Evolutionary conservation across 1,139 yeast genomes (phyloP).

Genomic region (Yamadazyma conglobata): DNA sequence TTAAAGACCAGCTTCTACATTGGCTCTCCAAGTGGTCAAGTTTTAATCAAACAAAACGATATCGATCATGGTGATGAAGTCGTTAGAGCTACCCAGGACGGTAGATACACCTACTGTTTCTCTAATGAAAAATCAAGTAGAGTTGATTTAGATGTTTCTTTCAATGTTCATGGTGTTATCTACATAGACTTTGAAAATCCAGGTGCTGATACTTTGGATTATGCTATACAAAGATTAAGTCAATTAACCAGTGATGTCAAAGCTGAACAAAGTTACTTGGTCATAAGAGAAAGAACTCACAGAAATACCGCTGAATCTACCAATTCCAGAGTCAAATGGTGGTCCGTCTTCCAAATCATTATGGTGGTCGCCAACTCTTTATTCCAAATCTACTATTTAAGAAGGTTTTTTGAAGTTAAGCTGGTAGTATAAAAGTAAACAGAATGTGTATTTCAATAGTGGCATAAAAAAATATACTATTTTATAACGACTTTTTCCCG

Average conservation of each 20-base stretch:
- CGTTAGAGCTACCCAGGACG: slow-evolving; percentile 59
- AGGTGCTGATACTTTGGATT: slow-evolving; percentile 76
- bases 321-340: slow-evolving; percentile 95
- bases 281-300: slow-evolving; percentile 94
- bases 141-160: slow-evolving; percentile 85
- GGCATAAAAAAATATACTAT: too few species aligned
- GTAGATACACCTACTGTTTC: slow-evolving; percentile 87
- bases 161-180: slow-evolving; percentile 91
- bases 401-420: slow-evolving; percentile 93
- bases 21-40: slow-evolving; percentile 57
- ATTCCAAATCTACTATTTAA: slow-evolving; percentile 91
- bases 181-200: slow-evolving; percentile 85
- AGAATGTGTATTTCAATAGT: too few species aligned
- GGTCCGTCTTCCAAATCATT: slow-evolving; percentile 88
- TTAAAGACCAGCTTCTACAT: slow-evolving; percentile 69
- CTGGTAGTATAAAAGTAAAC: slow-evolving; percentile 57
- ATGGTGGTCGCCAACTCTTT: slow-evolving; percentile 84
- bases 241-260: slow-evolving; percentile 81
- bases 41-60: slow-evolving; percentile 46
- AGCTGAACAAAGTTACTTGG: slow-evolving; percentile 90
- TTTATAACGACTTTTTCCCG: too few species aligned
- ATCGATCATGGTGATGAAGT: slow-evolving; percentile 81
- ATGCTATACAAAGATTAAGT: slow-evolving; percentile 73
- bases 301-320: slow-evolving; percentile 98
- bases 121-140: slow-evolving; percentile 75